Percentiles rank a stretch among this genome's conserved stretches.
These are phyloP conservation scores for Phycomyces nitens DNA, from an alignment of 192 early-diverging fungal species.

Conservation along the genomic window DNA sequence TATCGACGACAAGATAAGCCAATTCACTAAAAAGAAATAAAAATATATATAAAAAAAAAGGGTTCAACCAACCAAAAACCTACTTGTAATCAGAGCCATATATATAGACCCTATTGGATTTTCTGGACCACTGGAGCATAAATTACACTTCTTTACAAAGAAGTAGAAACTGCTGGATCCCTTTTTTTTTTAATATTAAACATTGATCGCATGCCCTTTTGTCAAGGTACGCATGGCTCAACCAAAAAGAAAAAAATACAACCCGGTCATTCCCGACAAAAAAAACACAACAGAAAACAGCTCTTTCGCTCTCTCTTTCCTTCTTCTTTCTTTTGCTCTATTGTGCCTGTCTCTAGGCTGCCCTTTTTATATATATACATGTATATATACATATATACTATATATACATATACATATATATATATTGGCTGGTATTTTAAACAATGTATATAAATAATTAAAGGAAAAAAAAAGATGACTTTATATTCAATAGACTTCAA, in stretches of 20 bases:
- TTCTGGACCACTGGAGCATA: neutral
- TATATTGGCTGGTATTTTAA: neutral
- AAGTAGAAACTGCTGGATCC: too few relatives aligned
- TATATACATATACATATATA: neutral
- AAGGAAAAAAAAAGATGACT: neutral
- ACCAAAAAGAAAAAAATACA: neutral
- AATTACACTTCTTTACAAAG: neutral
- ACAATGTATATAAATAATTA: slow-evolving; percentile 1
- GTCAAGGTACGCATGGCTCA: neutral
- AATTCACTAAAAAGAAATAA: neutral
- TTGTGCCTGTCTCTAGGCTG: neutral
- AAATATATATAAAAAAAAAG: neutral
- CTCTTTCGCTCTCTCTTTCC: neutral
- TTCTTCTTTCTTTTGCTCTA: neutral
- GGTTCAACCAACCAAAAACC: neutral
- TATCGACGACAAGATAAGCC: neutral
- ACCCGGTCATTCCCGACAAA: too few relatives aligned
- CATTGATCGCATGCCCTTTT: neutral
- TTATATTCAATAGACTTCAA: neutral
- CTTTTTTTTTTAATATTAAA: neutral
- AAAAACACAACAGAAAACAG: neutral
- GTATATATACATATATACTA: neutral
- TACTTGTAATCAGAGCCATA: neutral
- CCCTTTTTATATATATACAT: neutral
- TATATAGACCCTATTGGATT: neutral